Evolutionary conservation across 2,329 filamentous ascomycete genomes (phyloP), one percentile per base, ranked within the genome.

Genomic region (Colletotrichum sp.): DNA sequence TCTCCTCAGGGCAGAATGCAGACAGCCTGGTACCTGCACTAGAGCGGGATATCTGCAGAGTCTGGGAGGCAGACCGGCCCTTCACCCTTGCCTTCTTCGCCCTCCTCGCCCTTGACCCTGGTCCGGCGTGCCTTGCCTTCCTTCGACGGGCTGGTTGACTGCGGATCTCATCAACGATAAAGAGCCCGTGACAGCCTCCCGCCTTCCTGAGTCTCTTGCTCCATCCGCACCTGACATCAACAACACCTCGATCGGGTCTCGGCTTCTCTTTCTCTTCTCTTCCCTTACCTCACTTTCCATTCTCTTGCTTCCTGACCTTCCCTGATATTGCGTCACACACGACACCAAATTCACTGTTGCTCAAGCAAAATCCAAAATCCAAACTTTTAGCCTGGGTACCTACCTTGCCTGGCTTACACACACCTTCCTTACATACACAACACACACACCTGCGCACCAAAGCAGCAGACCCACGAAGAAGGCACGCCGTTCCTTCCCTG

Each of bases 141-240:
- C 62, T 39, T 36, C 39, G 39, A 52, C 65, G 58, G 58, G 70
- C 65, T 68, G 70, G 64, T 28, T 30, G 28, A 61, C 27, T 65
- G 56, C 64, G 64, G 16, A 27, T 39, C 48, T 68, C 58, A 65
- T 60, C 58, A 52, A 69, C 48, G 18, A 76, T 76, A 76, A 76
- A 76, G 74, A 76, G 70, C 64, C 70, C 58, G 58, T 76, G 74
- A 76, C 56, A 22, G 70, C 70, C 74, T 76, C 74, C 70, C 64
- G 70, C 70, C 70, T 68, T 76, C 70, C 70, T 68, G 43, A 66
- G 52, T 61, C 58, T 71, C 70, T 65, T 58, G 43, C 70, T 27
- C 52, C 64, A 74, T 76, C 74, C 64, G 34, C 70, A 65, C 34
- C 70, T 74, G 70, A 69, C 65, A 69, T 76, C 70, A 64, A 65